Evolutionary conservation across 2,329 filamentous ascomycete genomes (phyloP).

Genomic region (Claviceps sp.): DNA sequence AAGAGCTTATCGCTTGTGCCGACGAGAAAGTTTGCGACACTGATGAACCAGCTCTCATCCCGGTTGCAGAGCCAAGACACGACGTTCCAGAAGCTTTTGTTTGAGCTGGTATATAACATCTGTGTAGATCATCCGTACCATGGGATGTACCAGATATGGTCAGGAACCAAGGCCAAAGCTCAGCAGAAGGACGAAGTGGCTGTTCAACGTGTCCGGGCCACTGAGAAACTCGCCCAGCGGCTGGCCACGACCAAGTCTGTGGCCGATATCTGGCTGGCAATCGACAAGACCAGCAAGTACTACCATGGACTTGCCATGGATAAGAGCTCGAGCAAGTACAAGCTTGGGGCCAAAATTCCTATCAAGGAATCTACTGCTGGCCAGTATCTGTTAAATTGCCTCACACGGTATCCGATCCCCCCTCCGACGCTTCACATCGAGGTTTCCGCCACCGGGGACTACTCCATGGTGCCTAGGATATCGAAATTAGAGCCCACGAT

Average conservation of each 20-base stretch:
- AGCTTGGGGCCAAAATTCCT: conserved; percentile 49
- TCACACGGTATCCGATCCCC: conserved; percentile 58
- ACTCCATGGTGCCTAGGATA: conserved; percentile 64
- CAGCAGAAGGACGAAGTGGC: conserved; percentile 63
- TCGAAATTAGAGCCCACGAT: conserved; percentile 60
- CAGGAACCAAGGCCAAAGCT: conserved; percentile 56
- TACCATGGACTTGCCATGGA: conserved; percentile 54
- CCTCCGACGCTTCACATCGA: conserved; percentile 82
- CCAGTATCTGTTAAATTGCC: conserved; percentile 44
- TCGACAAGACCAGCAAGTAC: conserved; percentile 59
- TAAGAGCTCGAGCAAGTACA: conserved; percentile 50
- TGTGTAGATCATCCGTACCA: conserved; percentile 92
- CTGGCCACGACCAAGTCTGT: conserved; percentile 40
- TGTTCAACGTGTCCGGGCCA: conserved; percentile 59
- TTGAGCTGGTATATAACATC: conserved; percentile 63
- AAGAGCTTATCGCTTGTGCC: conserved; percentile 61
- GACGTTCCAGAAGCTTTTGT: conserved; percentile 66
- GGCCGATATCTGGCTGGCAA: conserved; percentile 50
- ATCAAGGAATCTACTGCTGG: conserved; percentile 53
- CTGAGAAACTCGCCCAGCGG: conserved; percentile 50
- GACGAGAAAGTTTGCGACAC: conserved; percentile 77
- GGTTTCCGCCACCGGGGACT: conserved; percentile 59
- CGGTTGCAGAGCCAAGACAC: conserved; percentile 59
- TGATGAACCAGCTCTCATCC: conserved; percentile 97
- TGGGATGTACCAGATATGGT: conserved; percentile 93